Evolutionary conservation across 163 green algal species (phyloP), one percentile per base, ranked within the genome.

Genomic region (Scenedesmus sp.): DNA sequence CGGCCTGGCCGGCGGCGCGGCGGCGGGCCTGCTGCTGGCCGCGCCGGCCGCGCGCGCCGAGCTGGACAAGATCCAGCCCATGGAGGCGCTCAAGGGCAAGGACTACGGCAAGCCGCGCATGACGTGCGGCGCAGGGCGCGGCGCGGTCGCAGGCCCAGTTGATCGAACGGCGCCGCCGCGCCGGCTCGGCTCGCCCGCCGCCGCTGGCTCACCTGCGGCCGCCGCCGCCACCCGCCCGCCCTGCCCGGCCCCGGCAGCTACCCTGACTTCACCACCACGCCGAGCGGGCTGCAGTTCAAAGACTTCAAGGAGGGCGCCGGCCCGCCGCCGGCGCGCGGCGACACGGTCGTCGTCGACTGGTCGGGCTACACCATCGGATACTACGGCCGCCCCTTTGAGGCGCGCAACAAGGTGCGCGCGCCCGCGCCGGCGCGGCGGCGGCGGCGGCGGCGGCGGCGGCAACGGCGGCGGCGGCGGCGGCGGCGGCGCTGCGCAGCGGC

Each of bases 91-190:
- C 15, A 87, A 86, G 76, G 86, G 84, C 50, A 96, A 96, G 76
- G 92, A 97, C 74, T 97, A 97, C 83, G 92, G 92, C 45, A 97
- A 97, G 84, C 36, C 85, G 7, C 84, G 90, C 45, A 94, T 91
- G 80, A 88, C 72, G 88, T 92, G 64, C 64, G 75, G 28, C 22
- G 10, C 18, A 48, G 20, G 34, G n/a, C n/a, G n/a, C n/a, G n/a
- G n/a, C n/a, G n/a, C n/a, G n/a, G n/a, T n/a, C n/a, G n/a, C n/a
- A n/a, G n/a, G n/a, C n/a, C n/a, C n/a, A n/a, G n/a, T n/a, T n/a
- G n/a, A n/a, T n/a, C n/a, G n/a, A n/a, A n/a, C n/a, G n/a, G n/a
- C n/a, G n/a, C n/a, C n/a, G n/a, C n/a, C n/a, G n/a, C n/a, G n/a
- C n/a, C n/a, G n/a, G n/a, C n/a, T n/a, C n/a, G n/a, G n/a, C n/a